Conservation (phyloP, 2,329 filamentous ascomycete species). For the Trichophyton verrucosum region DNA sequence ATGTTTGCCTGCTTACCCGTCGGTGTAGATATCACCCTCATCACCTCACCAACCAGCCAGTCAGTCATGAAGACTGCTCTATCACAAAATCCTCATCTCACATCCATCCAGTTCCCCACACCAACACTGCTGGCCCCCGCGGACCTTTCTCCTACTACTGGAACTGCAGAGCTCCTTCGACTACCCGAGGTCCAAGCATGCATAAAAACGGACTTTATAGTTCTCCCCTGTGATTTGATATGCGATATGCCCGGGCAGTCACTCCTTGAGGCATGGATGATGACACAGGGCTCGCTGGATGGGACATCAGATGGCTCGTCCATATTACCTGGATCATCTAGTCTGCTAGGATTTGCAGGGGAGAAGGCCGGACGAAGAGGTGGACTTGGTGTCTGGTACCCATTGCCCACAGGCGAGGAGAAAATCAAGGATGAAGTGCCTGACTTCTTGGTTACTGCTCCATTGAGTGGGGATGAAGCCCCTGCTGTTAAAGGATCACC, state of each 20-base stretch:
- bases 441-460: constrained; percentile 74
- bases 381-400: constrained; percentile 81
- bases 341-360: constrained; percentile 39
- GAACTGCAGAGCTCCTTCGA: constrained; percentile 77
- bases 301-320: constrained; percentile 43
- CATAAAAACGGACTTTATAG: constrained; percentile 74
- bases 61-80: constrained; percentile 36
- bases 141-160: constrained; percentile 67
- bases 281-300: constrained; percentile 58
- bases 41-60: constrained; percentile 35
- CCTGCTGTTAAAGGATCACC: constrained; percentile 38
- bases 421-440: constrained; percentile 82
- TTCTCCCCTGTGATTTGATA: constrained; percentile 85
- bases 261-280: constrained; percentile 85
- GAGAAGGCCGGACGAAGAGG: constrained; percentile 54
- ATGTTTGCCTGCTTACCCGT: constrained; percentile 4
- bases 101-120: constrained; percentile 36
- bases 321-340: constrained; percentile 23
- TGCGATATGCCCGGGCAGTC: constrained; percentile 77
- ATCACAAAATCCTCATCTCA: constrained; percentile 39
- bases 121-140: constrained; percentile 63
- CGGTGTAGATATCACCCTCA: constrained; percentile 33
- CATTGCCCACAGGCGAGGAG: constrained; percentile 55
- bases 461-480: constrained; percentile 43
- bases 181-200: constrained; percentile 67